phyloP scores from a whole-genome alignment of 495 filamentous ascomycete genomes.

The Penicillium longicatenatum region DNA sequence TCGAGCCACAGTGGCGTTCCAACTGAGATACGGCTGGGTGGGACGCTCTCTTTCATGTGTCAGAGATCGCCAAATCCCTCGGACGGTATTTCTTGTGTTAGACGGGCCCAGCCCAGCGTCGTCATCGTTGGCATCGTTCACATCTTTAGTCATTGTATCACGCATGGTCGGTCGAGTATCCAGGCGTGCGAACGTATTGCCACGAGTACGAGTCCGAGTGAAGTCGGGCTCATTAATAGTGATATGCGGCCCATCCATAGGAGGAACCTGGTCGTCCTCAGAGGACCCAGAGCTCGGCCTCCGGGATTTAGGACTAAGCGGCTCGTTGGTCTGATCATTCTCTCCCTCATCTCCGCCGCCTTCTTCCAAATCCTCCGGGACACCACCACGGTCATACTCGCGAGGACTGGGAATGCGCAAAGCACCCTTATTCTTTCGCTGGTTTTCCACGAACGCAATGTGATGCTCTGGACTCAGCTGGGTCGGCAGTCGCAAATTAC shows the following conservation, averaged over 20 bases:
- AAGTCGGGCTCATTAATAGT: conserved; percentile 64
- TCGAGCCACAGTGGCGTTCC: conserved; percentile 85
- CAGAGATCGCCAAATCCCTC: conserved; percentile 38
- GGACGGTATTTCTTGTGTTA: conserved; percentile 38
- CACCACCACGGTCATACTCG: conserved; percentile 78
- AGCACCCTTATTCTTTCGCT: conserved; percentile 72
- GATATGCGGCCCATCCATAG: conserved; percentile 54
- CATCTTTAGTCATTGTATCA: conserved; percentile 34
- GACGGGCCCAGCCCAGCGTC: conserved; percentile 18
- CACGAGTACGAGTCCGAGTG: conserved; percentile 32
- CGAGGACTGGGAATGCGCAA: conserved; percentile 85
- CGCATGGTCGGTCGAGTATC: conserved; percentile 42
- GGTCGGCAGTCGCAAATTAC: conserved; percentile 47
- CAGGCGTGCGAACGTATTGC: conserved; percentile 42
- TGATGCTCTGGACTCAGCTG: conserved; percentile 69
- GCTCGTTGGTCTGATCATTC: conserved; percentile 9
- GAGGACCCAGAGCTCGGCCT: conserved; percentile 23
- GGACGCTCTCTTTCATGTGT: conserved; percentile 46
- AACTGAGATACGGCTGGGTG: conserved; percentile 86
- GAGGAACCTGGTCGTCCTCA: conserved; percentile 28
- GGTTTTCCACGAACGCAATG: conserved; percentile 83
- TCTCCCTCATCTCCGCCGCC: conserved; percentile 38
- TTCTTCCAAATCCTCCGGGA: conserved; percentile 63
- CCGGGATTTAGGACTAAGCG: conserved; percentile 14
- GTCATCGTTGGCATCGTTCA: conserved; percentile 23